Base-by-base conservation (phyloP, 257 asterid genomes). In the Perilla frutescens region DNA sequence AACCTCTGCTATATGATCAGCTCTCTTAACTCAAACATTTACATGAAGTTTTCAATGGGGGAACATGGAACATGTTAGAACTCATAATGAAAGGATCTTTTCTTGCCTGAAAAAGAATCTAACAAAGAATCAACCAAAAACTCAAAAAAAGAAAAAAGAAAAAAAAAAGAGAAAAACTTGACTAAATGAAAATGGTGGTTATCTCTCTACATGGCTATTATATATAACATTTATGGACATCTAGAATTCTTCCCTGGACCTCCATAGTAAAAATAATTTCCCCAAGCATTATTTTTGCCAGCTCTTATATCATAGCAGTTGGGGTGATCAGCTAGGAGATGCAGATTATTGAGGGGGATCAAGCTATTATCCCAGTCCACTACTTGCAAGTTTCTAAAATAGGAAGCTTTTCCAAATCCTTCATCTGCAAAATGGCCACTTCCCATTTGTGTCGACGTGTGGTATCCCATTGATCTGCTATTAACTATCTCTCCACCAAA, bases 361-460 rank as follows among this genome's bases (percentile, higher is more conserved):
- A 92, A 82, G 49, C 84, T 92, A 71, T 92, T 92, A 45, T 92
- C 98, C 98, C 98, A 90, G 37, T 92, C 98, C 69, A 92, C 97
- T 13, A 89, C 97, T 75, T 92, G 95, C 67, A 90, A 79, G 48
- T 92, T 92, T 65, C 98, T 81, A 68, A 92, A 92, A 67, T 92
- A 92, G 0, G 98, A 90, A 9, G 98, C 93, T 63, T 86, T 92
- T 2, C 93, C 85, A 66, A 92, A 92, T 0, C 98, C 97, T 81
- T 92, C 96, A 32, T 80, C 89, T 2, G 93, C 96, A 71, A 92
- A 92, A 76, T 89, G 97, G 10, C 98, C 98, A 71, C 97, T 92
- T 2, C 97, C 98, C 98, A 92, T 92, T 68, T 92, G 96, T 20
- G 98, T 92, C 31, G 91, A 85, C 7, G 98, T 92, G 79, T 92